Conservation (phyloP, 2,329 filamentous ascomycete species). For the Stemphylium lycopersici region DNA sequence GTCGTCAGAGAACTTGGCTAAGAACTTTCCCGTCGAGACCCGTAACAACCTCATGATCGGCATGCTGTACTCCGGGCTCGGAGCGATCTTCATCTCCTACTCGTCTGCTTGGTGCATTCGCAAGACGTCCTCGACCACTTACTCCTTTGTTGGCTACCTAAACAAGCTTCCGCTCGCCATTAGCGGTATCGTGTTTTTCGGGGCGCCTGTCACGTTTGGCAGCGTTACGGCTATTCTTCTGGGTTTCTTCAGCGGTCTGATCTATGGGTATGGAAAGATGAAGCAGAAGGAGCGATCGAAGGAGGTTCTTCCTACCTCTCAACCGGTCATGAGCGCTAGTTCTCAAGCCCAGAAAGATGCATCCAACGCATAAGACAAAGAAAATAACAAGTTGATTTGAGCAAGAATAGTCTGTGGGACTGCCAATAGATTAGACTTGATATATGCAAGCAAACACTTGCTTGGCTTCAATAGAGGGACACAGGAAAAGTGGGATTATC, state of each 20-base stretch:
- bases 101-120: conserved; percentile 98
- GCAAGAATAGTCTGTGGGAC: too few species aligned
- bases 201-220: conserved; percentile 88
- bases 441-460: too few species aligned
- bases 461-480: too few species aligned
- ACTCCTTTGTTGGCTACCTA: conserved; percentile 97
- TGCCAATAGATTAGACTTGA: too few species aligned
- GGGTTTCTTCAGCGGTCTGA: conserved; percentile 88
- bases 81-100: conserved; percentile 96
- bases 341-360: too few species aligned
- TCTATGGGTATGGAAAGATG: conserved; percentile 87
- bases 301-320: too few species aligned
- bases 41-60: conserved; percentile 81
- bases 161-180: conserved; percentile 98
- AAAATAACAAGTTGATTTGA: too few species aligned
- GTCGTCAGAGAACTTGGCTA: conserved; percentile 79
- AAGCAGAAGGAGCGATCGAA: conserved; percentile 70
- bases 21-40: conserved; percentile 82
- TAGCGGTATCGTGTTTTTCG: conserved; percentile 91
- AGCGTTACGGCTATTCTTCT: conserved; percentile 89
- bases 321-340: too few species aligned
- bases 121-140: conserved; percentile 94
- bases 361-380: too few species aligned
- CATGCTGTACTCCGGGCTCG: conserved; percentile 93
- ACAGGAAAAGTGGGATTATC: too few species aligned